These are phyloP conservation scores for Acorus calamus DNA, from an alignment of 106 monocot genomes.

Conservation along the genomic window DNA sequence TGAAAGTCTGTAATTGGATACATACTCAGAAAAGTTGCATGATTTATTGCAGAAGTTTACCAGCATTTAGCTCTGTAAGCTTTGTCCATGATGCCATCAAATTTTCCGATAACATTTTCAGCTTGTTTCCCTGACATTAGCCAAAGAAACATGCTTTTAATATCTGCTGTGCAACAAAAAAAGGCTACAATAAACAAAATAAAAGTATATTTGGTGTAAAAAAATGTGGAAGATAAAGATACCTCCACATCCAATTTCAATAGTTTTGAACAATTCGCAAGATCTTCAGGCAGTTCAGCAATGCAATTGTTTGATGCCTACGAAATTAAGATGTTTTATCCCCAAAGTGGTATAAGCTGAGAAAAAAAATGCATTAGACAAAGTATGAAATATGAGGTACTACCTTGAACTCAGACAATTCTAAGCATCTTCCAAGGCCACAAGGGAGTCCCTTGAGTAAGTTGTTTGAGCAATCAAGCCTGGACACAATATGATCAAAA, in stretches of 20 bases:
- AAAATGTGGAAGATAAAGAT: slow-evolving; percentile 4
- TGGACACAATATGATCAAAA: slow-evolving; percentile 19
- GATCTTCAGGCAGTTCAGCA: slow-evolving; percentile 51
- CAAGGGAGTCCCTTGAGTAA: slow-evolving; percentile 62
- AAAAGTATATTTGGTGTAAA: background rate
- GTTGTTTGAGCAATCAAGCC: slow-evolving; percentile 91
- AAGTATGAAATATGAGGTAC: background rate
- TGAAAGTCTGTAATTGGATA: background rate
- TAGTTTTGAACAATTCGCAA: slow-evolving; percentile 64
- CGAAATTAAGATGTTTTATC: background rate
- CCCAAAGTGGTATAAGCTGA: background rate
- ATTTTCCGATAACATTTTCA: slow-evolving; percentile 46
- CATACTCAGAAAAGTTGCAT: too few relatives aligned
- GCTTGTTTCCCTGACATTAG: slow-evolving; percentile 67
- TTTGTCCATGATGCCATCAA: slow-evolving; percentile 62
- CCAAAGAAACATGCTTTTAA: background rate
- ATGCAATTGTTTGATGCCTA: slow-evolving; percentile 71
- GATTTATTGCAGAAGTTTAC: slow-evolving; percentile 17
- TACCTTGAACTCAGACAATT: slow-evolving; percentile 86
- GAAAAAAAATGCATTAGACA: background rate
- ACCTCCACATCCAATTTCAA: slow-evolving; percentile 90
- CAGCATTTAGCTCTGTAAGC: slow-evolving; percentile 87
- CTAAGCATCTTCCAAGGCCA: slow-evolving; percentile 56
- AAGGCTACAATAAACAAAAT: background rate
- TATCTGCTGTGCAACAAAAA: background rate